Evolutionary conservation across 106 monocot genomes (phyloP).

Genomic region (Dioscorea dumetorum): DNA sequence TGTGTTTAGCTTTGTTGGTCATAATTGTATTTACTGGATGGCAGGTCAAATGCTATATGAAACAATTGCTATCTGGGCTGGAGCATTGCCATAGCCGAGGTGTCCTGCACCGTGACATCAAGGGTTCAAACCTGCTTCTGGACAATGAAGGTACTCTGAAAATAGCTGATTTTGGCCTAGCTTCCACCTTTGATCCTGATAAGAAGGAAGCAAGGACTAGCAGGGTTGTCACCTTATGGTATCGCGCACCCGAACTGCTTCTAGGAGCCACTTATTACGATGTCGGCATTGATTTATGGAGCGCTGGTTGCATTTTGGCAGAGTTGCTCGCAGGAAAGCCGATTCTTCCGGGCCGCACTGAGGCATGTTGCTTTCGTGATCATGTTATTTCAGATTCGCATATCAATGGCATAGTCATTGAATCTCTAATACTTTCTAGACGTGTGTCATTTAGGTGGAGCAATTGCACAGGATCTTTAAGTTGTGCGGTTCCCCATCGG

Average conservation of each 20-base stretch:
- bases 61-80: conserved; percentile 52
- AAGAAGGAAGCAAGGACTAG: conserved; percentile 41
- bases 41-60: conserved; percentile 67
- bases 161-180: conserved; percentile 62
- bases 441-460: conserved; percentile 33
- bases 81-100: conserved; percentile 52
- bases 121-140: conserved; percentile 56
- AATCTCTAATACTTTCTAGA: no score
- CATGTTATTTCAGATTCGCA: no score
- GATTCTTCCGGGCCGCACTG: conserved; percentile 54
- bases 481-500: conserved; percentile 58
- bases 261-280: conserved; percentile 50
- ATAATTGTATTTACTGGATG: neutral
- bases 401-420: no score
- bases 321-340: conserved; percentile 50
- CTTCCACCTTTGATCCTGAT: conserved; percentile 39
- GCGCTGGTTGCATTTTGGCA: conserved; percentile 64
- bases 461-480: conserved; percentile 69
- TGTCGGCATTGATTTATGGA: conserved; percentile 59
- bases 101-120: conserved; percentile 57
- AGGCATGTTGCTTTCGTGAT: conserved; percentile 16
- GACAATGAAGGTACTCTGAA: conserved; percentile 53
- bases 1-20: neutral
- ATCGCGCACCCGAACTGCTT: conserved; percentile 62
- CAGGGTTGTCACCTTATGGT: conserved; percentile 62